Base-by-base conservation (phyloP, 768 basidiomycete species). In the Phlegmacium glaucopus region DNA sequence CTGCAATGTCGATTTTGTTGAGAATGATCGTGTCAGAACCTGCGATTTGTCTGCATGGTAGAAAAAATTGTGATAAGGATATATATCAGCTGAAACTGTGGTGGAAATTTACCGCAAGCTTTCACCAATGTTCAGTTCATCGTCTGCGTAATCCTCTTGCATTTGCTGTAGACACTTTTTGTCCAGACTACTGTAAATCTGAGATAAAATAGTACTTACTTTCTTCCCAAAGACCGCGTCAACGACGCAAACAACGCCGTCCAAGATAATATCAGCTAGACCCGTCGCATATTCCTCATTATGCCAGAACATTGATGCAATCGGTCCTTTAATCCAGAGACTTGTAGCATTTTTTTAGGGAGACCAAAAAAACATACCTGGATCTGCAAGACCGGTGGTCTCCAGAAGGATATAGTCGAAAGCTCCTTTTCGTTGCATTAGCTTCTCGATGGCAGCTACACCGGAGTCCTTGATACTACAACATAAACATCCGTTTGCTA, bases 351-450 rank as follows among this genome's bases (percentile, higher is more conserved):
- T 29, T 36, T 15, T 36, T 44, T 8, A 6, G 38, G 38, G 4
- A 8, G 28, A 44, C 13, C 15, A 52, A 32, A 27, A 15, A 45
- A 17, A 45, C 61, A 10, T 51, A 90, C 91, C 91, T 48, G 95
- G 95, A 71, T 98, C 95, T 9, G 95, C 95, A 7, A 98, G 75
- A 0, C 95, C 95, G 0, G 96, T 98, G 2, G 95, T 90, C 68
- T 99, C 96, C 12, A 99, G 75, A 36, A 99, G 71, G 53, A 99
- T 96, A 64, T 97, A 87, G 67, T 98, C 96, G 61, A 98, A 94
- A 1, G 80, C 79, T 18, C 92, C 93, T 59, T 87, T 91, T 45
- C 81, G 78, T 55, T 78, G 70, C 88, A 94, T 91, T 47, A 97
- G 72, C 58, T 89, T 89, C 65, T 96, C 92, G 44, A 99, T 96